A percentile compares a stretch with the other conserved stretches of the same genome.
Evolutionary conservation across 2,329 filamentous ascomycete species (phyloP).

Genomic region (Penicillium brevicompactum): DNA sequence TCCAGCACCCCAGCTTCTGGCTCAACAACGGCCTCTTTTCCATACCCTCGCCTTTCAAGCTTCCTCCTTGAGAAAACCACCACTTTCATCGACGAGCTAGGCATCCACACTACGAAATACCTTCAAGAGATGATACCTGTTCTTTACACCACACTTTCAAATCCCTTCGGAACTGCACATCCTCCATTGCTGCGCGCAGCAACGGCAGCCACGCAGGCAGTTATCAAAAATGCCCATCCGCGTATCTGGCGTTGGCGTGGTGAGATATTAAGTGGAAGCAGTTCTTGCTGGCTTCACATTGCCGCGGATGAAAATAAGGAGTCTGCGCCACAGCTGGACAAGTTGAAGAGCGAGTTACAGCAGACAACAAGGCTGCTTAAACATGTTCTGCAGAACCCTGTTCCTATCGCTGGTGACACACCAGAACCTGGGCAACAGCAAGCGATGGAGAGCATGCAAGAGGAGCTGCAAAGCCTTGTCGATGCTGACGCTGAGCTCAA

Average conservation of each 20-base stretch:
- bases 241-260: constrained; percentile 64
- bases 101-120: constrained; percentile 42
- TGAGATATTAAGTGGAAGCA: constrained; percentile 64
- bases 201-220: constrained; percentile 55
- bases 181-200: constrained; percentile 58
- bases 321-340: constrained; percentile 10
- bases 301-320: constrained; percentile 33
- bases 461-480: constrained; percentile 39
- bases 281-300: constrained; percentile 64
- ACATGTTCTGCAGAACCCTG: constrained; percentile 31
- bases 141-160: constrained; percentile 64
- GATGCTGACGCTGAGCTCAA: constrained; percentile 37
- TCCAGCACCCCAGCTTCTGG: constrained; percentile 45
- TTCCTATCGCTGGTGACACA: constrained; percentile 14
- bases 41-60: constrained; percentile 52
- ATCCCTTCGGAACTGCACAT: constrained; percentile 66
- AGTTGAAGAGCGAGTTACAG: constrained; percentile 32
- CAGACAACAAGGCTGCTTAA: constrained; percentile 32
- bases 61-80: constrained; percentile 38
- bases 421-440: constrained; percentile 21
- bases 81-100: constrained; percentile 33
- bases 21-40: constrained; percentile 48
- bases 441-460: constrained; percentile 33
- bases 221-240: constrained; percentile 70
- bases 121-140: constrained; percentile 68